These are phyloP conservation scores for Quercus aquifolioides DNA, from an alignment of 306 rosid species.

Conservation along the genomic window DNA sequence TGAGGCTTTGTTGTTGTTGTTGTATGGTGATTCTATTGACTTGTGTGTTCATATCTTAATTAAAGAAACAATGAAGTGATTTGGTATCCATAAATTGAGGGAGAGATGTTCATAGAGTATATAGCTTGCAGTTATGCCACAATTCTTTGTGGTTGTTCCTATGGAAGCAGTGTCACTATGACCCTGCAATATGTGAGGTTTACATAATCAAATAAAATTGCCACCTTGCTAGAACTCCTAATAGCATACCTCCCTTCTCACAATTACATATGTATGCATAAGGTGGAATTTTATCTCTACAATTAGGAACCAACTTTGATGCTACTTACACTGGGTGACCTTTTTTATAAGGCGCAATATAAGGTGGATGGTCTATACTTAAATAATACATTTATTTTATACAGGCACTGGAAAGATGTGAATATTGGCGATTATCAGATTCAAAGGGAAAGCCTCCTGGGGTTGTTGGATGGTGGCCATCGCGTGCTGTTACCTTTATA, in stretches of 20 bases:
- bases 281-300: not conserved
- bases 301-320: not conserved
- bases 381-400: not conserved
- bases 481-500: constrained; percentile 96
- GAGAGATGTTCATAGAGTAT: constrained; percentile 7
- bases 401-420: constrained; percentile 79
- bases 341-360: not conserved
- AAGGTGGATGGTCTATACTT: not conserved
- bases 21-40: not conserved
- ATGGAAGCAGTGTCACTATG: not conserved
- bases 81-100: not conserved
- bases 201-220: not conserved
- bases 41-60: not conserved
- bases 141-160: constrained; percentile 5
- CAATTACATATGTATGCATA: not conserved
- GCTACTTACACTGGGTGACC: not conserved
- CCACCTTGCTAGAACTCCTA: not conserved
- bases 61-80: not conserved
- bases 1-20: too few relatives aligned
- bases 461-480: constrained; percentile 99
- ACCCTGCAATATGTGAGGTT: not conserved
- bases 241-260: not conserved
- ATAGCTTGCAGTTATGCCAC: constrained; percentile 5
- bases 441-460: constrained; percentile 91
- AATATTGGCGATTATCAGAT: constrained; percentile 98